Evolutionary conservation across 192 early-diverging fungal species (phyloP).

Genomic region (Geosiphon pyriformis): DNA sequence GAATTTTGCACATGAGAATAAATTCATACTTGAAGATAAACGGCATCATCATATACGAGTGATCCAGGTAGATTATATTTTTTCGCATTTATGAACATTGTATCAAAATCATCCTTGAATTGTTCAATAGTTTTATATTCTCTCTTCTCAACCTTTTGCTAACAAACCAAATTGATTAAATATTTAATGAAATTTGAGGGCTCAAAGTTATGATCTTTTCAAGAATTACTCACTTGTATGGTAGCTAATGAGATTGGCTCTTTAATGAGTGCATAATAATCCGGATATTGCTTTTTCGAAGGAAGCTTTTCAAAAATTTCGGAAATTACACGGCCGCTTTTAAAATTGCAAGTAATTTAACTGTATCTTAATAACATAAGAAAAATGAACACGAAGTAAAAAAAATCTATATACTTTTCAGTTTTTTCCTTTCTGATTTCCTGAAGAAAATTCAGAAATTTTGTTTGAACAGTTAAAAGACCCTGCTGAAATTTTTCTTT

Average conservation of each 20-base stretch:
- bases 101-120: conserved; percentile 34
- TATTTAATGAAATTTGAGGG: too few species aligned
- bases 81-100: conserved; percentile 42
- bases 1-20: too few species aligned
- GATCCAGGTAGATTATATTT: conserved; percentile 41
- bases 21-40: conserved; percentile 28
- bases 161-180: neutral
- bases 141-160: conserved; percentile 30
- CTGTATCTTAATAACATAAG: neutral
- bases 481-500: neutral
- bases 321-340: conserved; percentile 53
- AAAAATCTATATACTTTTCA: neutral
- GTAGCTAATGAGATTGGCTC: conserved; percentile 70
- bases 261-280: conserved; percentile 82
- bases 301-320: conserved; percentile 80
- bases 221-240: conserved; percentile 52
- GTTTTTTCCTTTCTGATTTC: neutral
- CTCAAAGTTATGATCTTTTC: too few species aligned
- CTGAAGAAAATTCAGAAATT: neutral
- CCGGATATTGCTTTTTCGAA: conserved; percentile 71
- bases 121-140: conserved; percentile 27
- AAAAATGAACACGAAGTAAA: neutral
- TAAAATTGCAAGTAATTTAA: too few species aligned
- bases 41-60: conserved; percentile 38
- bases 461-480: neutral